These are phyloP conservation scores for Leccinum subrobustum DNA, from an alignment of 1,284 basidiomycete genomes.

Conservation along the genomic window DNA sequence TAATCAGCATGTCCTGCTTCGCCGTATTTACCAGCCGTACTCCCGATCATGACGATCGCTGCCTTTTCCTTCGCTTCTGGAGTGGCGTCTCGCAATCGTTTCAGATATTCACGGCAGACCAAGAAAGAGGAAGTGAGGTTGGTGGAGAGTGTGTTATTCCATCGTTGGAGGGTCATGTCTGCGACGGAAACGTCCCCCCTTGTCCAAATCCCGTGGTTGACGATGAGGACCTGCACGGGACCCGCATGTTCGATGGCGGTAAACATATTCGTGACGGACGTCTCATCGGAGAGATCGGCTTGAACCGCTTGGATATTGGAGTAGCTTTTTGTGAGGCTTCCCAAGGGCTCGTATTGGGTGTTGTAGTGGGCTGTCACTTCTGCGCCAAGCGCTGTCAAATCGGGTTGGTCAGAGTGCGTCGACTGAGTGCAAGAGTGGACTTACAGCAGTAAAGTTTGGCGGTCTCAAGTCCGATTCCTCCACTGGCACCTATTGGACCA, in stretches of 20 bases:
- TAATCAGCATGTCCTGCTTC: conserved; percentile 69
- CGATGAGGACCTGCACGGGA: conserved; percentile 53
- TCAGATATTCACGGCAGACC: conserved; percentile 60
- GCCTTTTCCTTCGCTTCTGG: conserved; percentile 49
- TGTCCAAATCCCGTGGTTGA: conserved; percentile 67
- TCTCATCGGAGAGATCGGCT: conserved; percentile 60
- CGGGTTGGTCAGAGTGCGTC: not conserved
- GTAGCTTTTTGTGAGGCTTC: conserved; percentile 41
- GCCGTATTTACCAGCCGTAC: conserved; percentile 72
- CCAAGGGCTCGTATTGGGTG: conserved; percentile 47
- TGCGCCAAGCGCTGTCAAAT: conserved; percentile 57
- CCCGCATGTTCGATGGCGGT: conserved; percentile 36
- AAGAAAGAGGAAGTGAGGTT: conserved; percentile 73
- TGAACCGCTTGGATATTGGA: conserved; percentile 43
- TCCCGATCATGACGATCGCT: conserved; percentile 65
- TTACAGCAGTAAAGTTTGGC: conserved; percentile 52
- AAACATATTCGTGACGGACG: conserved; percentile 49
- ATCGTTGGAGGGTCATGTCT: conserved; percentile 62
- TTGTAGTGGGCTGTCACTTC: conserved; percentile 75
- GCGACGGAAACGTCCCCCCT: conserved; percentile 47
- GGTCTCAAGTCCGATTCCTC: conserved; percentile 65
- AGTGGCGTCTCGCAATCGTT: conserved; percentile 42
- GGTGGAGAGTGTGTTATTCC: conserved; percentile 59
- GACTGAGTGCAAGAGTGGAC: conserved; percentile 6
- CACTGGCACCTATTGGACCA: conserved; percentile 52